These are phyloP conservation scores for Plasmodium yoelii DNA, from an alignment of 169 alveolate genomes.

Conservation along the genomic window DNA sequence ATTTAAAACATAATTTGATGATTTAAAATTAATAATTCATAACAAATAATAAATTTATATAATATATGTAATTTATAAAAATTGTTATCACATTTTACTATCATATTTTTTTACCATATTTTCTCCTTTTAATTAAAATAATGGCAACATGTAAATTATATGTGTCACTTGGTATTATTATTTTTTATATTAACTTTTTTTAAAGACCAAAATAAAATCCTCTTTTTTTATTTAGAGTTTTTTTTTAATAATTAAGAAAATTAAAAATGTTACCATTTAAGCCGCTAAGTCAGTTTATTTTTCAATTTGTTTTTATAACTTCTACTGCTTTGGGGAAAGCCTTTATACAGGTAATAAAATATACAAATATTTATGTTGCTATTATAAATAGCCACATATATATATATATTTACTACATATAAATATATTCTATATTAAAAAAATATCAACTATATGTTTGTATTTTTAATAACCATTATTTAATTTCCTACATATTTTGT, in stretches of 20 bases:
- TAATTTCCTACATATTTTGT: neutral
- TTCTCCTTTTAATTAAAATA: slow-evolving; percentile 8
- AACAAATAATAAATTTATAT: too few species aligned
- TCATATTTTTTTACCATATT: too few species aligned
- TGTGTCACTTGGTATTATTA: slow-evolving; percentile 7
- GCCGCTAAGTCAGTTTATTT: slow-evolving; percentile 63
- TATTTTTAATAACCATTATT: neutral
- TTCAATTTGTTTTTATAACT: slow-evolving; percentile 65
- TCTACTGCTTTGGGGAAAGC: slow-evolving; percentile 74
- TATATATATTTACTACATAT: neutral
- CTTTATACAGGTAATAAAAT: slow-evolving; percentile 37
- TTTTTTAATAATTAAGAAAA: slow-evolving; percentile 14
- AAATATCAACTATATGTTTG: too few species aligned
- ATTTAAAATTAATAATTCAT: too few species aligned
- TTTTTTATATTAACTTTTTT: slow-evolving; percentile 24
- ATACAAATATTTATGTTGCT: neutral
- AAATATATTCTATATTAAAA: too few species aligned
- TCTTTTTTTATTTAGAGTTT: slow-evolving; percentile 8
- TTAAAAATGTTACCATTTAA: slow-evolving; percentile 72
- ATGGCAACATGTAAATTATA: slow-evolving; percentile 32
- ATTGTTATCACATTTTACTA: too few species aligned
- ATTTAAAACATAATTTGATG: neutral
- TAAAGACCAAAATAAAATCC: slow-evolving; percentile 13
- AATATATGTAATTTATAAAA: too few species aligned
- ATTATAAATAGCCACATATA: neutral